Evolutionary conservation across 2,329 filamentous ascomycete species (phyloP), one percentile per base, ranked within the genome.

Genomic region (Didymella keratinophila): DNA sequence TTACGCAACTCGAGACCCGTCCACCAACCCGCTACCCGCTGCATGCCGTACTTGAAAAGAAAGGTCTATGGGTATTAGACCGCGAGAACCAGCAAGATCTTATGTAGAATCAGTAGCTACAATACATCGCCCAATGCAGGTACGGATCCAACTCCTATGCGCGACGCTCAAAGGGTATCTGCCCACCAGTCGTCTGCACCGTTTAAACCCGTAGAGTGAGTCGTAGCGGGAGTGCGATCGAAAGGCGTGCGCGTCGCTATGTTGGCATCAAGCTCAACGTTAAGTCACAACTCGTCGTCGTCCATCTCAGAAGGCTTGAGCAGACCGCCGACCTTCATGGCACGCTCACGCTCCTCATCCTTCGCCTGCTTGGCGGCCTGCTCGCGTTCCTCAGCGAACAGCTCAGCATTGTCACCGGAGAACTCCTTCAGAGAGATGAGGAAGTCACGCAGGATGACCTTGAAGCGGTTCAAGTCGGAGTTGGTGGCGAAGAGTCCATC

Each of bases 301-400:
- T 93, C 94, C 74, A 99, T 86, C 77, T 99, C 95, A n/a, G 93
- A 95, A 48, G 95, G 96, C 83, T 99, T 98, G 72, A 99, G 83
- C 61, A 99, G 84, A 72, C 96, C 95, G 67, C 95, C 93, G 55
- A 99, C 92, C 84, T 97, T 98, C 81, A 94, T 91, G 62, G 92
- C 88, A 67, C 94, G 89, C 79, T 97, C 92, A 71, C 93, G 89
- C 76, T 99, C 96, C 21, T 92, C 91, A 47, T 90, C 88, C 77
- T 93, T 92, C 45, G 91, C 91, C 69, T 94, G 91, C 65, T 87
- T 88, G 61, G 94, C 89, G 64, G 93, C 92, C 77, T 96, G 90
- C 78, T 99, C 95, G 78, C 96, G 93, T 78, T 99, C 95, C 58
- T 97, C 93, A 4, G 91, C 88, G 78, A 90, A 99, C 10, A 99